Percentiles rank a stretch among this genome's conserved stretches.
These are phyloP conservation scores for Tuber aestivum DNA, from an alignment of 495 filamentous ascomycete genomes.

Conservation along the genomic window DNA sequence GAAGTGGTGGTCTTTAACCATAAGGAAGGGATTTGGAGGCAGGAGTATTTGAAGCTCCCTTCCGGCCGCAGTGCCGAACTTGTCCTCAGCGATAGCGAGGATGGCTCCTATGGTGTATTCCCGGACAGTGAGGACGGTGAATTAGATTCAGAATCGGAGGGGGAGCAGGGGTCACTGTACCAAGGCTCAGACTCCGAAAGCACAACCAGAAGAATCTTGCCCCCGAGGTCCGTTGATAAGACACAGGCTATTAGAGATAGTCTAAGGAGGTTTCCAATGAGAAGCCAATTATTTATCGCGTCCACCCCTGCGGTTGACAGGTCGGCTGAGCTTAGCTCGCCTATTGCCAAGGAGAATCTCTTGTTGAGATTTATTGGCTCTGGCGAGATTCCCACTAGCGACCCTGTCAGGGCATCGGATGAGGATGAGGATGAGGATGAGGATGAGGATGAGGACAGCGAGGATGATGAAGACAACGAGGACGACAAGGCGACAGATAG, in stretches of 20 bases:
- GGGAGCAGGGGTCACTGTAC: background rate
- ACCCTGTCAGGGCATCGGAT: background rate
- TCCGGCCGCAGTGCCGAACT: background rate
- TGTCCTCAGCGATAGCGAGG: background rate
- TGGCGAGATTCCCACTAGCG: background rate
- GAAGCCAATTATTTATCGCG: background rate
- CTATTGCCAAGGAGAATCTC: background rate
- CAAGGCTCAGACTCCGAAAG: background rate
- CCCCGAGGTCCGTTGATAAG: slow-evolving; percentile 11
- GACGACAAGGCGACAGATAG: background rate
- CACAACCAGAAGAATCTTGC: background rate
- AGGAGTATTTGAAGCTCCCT: slow-evolving; percentile 6
- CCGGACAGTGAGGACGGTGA: background rate
- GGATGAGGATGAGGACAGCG: background rate
- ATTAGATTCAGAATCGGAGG: background rate
- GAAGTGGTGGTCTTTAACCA: slow-evolving; percentile 11
- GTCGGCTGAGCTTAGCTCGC: background rate
- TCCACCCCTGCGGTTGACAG: background rate
- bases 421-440: background rate
- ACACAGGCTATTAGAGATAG: background rate
- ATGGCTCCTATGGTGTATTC: background rate
- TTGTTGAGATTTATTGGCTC: background rate
- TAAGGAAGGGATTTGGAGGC: slow-evolving; percentile 9
- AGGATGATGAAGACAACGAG: background rate
- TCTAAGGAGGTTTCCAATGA: background rate